A percentile compares a stretch with the other conserved stretches of the same genome.
phyloP scores from a whole-genome alignment of 2,329 filamentous ascomycete genomes.

The Macrophomina tecta region DNA sequence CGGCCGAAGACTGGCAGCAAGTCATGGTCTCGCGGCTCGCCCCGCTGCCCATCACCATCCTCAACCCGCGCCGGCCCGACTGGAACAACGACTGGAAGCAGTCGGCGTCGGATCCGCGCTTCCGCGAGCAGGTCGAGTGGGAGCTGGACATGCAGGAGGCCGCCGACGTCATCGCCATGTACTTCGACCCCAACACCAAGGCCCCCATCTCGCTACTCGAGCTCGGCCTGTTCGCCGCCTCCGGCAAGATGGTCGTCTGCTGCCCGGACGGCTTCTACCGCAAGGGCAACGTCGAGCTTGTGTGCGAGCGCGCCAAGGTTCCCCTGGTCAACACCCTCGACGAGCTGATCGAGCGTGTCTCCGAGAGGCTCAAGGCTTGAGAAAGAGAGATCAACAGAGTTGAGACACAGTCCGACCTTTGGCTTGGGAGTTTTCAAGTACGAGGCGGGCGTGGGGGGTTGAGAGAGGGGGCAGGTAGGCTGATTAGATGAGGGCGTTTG shows the following conservation, averaged over 20 bases:
- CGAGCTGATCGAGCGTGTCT: conserved; percentile 47
- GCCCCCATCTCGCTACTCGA: conserved; percentile 67
- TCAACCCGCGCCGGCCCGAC: conserved; percentile 62
- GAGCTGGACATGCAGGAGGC: conserved; percentile 63
- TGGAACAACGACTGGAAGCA: conserved; percentile 64
- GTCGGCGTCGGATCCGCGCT: conserved; percentile 51
- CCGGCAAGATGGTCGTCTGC: conserved; percentile 59
- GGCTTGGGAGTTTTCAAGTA: background rate
- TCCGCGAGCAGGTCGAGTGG: conserved; percentile 64
- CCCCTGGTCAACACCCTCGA: conserved; percentile 52
- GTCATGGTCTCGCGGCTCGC: conserved; percentile 45
- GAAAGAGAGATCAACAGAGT: background rate
- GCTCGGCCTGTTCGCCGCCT: conserved; percentile 60
- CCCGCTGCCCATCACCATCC: conserved; percentile 59
- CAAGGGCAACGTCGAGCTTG: conserved; percentile 65
- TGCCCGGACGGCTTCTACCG: conserved; percentile 61
- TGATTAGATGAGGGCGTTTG: no score
- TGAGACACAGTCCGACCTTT: background rate
- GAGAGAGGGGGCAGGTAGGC: no score
- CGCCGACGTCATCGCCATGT: conserved; percentile 63
- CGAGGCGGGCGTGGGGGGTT: background rate
- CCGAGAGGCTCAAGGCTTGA: conserved; percentile 9
- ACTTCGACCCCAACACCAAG: conserved; percentile 59
- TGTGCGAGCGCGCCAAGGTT: conserved; percentile 58
- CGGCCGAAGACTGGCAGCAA: conserved; percentile 59